Base-by-base conservation (phyloP, 1,139 yeast genomes). In the Taphrina deformans region DNA sequence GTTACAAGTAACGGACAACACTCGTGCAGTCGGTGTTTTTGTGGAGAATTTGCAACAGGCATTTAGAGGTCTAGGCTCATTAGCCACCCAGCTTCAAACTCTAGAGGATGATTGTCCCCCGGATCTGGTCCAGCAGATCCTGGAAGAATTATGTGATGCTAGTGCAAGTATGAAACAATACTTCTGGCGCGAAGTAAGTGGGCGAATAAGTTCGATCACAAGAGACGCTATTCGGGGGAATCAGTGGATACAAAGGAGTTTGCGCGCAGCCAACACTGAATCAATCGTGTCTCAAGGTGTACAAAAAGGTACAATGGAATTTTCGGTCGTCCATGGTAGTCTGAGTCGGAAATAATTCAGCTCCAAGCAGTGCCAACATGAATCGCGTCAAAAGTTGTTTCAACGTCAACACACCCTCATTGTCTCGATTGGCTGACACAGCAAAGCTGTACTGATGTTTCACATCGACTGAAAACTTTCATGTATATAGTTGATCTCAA, bases 151-250 rank as follows among this genome's bases (percentile, higher is more conserved):
- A 5, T 59, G 55, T 59, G 63, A 59, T 24, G 41, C 55, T 31
- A 59, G 63, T 41, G 63, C 63, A 14, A 59, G 48, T 18, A 26
- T 59, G 24, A 52, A 40, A 14, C 63, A 50, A 23, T 59, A 50
- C 41, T 59, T 59, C 29, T 59, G 63, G 63, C 63, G 63, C 3
- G 63, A 59, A 29, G 29, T 59, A n/a, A 52, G 56, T 23, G 56
- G 55, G 24, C 44, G 38, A 16, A 51, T 59, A 24, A 48, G 56
- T n/a, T 10, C 26, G 7, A 29, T 59, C 50, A 52, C 55, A 3
- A 24, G 56, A 38, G 63, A 59, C 23, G 63, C 63, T 9, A 59
- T 33, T n/a, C 24, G 63, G 26, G 33, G 50, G 3, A 59, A 59
- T 40, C 56, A 48, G 35, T 59, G 63, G 63, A 40, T 59, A 16